A percentile compares a stretch with the other conserved stretches of the same genome.
phyloP scores from a whole-genome alignment of 306 rosid genomes.

The Fragaria vesca region DNA sequence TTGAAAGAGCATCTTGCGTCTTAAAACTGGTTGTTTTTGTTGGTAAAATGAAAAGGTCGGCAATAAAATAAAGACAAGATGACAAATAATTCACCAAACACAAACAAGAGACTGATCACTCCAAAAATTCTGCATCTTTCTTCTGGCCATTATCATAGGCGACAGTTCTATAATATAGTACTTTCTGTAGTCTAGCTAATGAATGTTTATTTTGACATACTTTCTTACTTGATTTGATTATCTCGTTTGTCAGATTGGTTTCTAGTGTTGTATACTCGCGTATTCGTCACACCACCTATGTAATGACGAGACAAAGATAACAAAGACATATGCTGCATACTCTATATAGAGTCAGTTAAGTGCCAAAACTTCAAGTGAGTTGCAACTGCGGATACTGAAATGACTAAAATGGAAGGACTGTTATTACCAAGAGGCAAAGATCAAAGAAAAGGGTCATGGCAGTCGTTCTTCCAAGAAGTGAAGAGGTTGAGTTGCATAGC shows the following conservation, averaged over 20 bases:
- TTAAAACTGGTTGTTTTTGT: too few relatives aligned
- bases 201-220: too few relatives aligned
- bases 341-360: neutral
- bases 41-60: too few relatives aligned
- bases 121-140: too few relatives aligned
- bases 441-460: neutral
- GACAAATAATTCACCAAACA: too few relatives aligned
- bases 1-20: too few relatives aligned
- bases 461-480: slow-evolving; percentile 27
- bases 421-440: slow-evolving; percentile 1
- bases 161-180: too few relatives aligned
- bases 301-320: neutral
- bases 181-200: too few relatives aligned
- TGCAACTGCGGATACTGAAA: neutral
- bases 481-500: slow-evolving; percentile 41
- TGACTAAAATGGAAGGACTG: neutral
- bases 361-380: neutral
- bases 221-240: neutral
- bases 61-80: too few relatives aligned
- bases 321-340: neutral
- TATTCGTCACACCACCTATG: neutral
- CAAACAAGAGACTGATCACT: too few relatives aligned
- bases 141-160: too few relatives aligned
- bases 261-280: too few relatives aligned
- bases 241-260: neutral